Evolutionary conservation across 257 asterid species (phyloP), one percentile per base, ranked within the genome.

Genomic region (Ophiorrhiza pumila): DNA sequence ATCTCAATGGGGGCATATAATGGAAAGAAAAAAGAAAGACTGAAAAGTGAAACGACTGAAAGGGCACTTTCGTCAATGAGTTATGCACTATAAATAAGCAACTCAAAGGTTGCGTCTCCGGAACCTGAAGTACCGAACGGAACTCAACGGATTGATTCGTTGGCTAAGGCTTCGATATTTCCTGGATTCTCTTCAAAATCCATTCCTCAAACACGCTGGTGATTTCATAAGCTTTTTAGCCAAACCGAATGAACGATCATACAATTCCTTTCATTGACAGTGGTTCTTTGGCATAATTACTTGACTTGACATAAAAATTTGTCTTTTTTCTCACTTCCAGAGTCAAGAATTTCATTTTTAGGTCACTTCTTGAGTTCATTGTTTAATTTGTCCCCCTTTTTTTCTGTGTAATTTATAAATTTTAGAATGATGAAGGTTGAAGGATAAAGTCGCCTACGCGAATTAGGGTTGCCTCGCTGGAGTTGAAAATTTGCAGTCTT

Each of bases 231-330:
- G 20, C 27, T 5, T 17, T 23, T 18, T 10, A n/a, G n/a, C n/a
- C n/a, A n/a, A n/a, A n/a, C n/a, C n/a, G n/a, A n/a, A 50, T 23
- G 18, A 29, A 34, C 7, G 7, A 23, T 55, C 65, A 8, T 18
- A 17, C n/a, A 7, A 17, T 62, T 3, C 0, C 2, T 29, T 59
- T 59, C 47, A n/a, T n/a, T n/a, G n/a, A n/a, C n/a, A n/a, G n/a
- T n/a, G n/a, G n/a, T n/a, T 60, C 25, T 72, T 71, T 50, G 62
- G 67, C 5, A 2, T 59, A 20, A 13, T 71, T 35, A n/a, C 45
- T 46, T 29, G 6, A n/a, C 29, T 23, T 32, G 15, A 22, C 25
- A 0, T 49, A 22, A 31, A 32, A 29, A 4, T 29, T 45, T 12
- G 46, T 35, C 1, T 14, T 39, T 61, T 34, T 72, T n/a, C 46